Evolutionary conservation across 371 early-diverging fungal genomes (phyloP), one percentile per base, ranked within the genome.

Genomic region (Mortierella sp.): DNA sequence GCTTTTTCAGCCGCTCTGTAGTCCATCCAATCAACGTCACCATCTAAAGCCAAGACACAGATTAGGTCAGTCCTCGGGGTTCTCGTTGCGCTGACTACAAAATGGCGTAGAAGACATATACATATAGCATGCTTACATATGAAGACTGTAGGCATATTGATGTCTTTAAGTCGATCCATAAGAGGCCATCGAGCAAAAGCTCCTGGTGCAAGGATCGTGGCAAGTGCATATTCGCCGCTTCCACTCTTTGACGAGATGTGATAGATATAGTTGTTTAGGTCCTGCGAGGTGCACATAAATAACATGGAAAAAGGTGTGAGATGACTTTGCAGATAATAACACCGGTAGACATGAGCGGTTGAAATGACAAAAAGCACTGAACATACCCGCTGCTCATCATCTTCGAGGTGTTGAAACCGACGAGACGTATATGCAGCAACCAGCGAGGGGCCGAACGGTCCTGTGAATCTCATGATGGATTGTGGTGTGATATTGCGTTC

Each of bases 21-120:
- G 67, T 96, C 95, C 95, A 97, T 96, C 96, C 96, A 97, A 84
- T 97, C 97, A 47, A 73, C 66, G 8, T 65, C 65, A 9, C 82
- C 81, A 44, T 80, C 73, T 76, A 59, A 7, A n/a, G n/a, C n/a
- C n/a, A n/a, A n/a, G n/a, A n/a, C n/a, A n/a, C n/a, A n/a, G n/a
- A n/a, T n/a, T n/a, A n/a, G n/a, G n/a, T n/a, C n/a, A n/a, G n/a
- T n/a, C n/a, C n/a, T n/a, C n/a, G n/a, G n/a, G n/a, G n/a, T n/a
- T n/a, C n/a, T n/a, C n/a, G n/a, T n/a, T n/a, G n/a, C n/a, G n/a
- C n/a, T n/a, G n/a, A n/a, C n/a, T n/a, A n/a, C n/a, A n/a, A n/a
- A n/a, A n/a, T n/a, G n/a, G n/a, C n/a, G n/a, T n/a, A n/a, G n/a
- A n/a, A n/a, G n/a, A n/a, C n/a, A n/a, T n/a, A n/a, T n/a, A n/a